These are phyloP conservation scores for Sodiomyces alkalinus DNA, from an alignment of 2,329 filamentous ascomycete genomes.

Conservation along the genomic window DNA sequence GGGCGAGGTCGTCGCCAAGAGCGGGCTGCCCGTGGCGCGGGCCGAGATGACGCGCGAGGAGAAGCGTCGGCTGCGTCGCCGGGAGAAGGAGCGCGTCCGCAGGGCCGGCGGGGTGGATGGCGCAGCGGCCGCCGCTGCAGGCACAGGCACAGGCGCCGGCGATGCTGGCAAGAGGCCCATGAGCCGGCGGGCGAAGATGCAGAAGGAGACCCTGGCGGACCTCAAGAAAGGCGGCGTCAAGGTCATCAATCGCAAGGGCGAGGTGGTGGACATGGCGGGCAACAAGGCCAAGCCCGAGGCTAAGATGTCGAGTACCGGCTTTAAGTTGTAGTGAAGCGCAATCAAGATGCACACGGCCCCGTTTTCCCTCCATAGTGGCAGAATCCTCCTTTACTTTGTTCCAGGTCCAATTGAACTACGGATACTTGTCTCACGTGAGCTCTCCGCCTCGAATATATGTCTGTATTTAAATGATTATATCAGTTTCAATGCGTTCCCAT, in stretches of 20 bases:
- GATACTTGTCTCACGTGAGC: too few relatives aligned
- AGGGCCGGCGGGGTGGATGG: slow-evolving; percentile 38
- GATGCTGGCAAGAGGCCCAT: slow-evolving; percentile 29
- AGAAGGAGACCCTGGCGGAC: slow-evolving; percentile 41
- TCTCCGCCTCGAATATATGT: too few relatives aligned
- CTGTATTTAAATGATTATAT: too few relatives aligned
- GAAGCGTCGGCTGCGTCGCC: slow-evolving; percentile 57
- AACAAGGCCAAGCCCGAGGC: slow-evolving; percentile 48
- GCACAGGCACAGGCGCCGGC: too few relatives aligned
- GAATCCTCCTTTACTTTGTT: too few relatives aligned
- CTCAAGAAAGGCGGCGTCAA: slow-evolving; percentile 78
- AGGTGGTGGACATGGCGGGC: slow-evolving; percentile 70
- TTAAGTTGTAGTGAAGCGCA: slow-evolving; percentile 45
- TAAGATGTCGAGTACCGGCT: slow-evolving; percentile 38
- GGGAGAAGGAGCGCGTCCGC: slow-evolving; percentile 73
- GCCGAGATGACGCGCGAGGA: slow-evolving; percentile 85
- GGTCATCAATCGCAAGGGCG: slow-evolving; percentile 81
- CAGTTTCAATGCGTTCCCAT: too few relatives aligned
- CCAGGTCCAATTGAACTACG: too few relatives aligned
- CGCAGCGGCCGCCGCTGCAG: slow-evolving; percentile 8
- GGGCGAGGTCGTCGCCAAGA: slow-evolving; percentile 64
- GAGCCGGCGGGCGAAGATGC: slow-evolving; percentile 39
- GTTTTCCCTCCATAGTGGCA: too few relatives aligned
- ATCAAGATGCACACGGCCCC: too few relatives aligned
- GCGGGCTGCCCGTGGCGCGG: slow-evolving; percentile 59